Conservation (phyloP, 192 early-diverging fungal genomes). For the Spizellomyces sp. region DNA sequence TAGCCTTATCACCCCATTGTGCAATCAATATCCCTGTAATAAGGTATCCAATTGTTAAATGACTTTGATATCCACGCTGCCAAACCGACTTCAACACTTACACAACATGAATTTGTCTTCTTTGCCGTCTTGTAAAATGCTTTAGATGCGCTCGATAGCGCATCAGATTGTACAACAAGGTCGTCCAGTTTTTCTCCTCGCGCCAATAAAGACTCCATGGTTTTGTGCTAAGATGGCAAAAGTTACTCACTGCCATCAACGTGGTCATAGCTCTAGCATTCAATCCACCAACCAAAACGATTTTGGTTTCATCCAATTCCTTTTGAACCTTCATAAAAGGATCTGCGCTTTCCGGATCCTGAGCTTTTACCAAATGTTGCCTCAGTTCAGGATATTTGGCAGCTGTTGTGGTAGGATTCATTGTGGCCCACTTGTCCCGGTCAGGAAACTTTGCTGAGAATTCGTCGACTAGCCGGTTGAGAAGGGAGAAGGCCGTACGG, state of each 20-base stretch:
- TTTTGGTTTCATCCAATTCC: constrained; percentile 97
- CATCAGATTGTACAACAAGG: constrained; percentile 79
- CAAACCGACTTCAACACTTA: constrained; percentile 27
- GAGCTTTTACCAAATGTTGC: constrained; percentile 74
- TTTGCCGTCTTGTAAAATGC: constrained; percentile 97
- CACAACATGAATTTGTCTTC: constrained; percentile 78
- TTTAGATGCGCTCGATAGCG: constrained; percentile 87
- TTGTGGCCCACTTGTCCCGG: constrained; percentile 39
- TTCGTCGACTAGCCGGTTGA: constrained; percentile 87
- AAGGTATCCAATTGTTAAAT: too few species aligned
- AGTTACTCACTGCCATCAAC: background rate
- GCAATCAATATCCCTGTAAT: too few species aligned
- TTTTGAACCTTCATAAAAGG: constrained; percentile 91
- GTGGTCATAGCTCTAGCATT: background rate
- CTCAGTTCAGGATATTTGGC: constrained; percentile 70
- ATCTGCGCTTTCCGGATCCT: constrained; percentile 92
- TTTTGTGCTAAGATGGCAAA: constrained; percentile 68
- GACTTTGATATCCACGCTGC: too few species aligned
- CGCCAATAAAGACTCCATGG: constrained; percentile 86
- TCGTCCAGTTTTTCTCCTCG: constrained; percentile 89
- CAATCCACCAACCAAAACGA: constrained; percentile 67
- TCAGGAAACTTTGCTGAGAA: constrained; percentile 67
- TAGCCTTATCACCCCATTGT: too few species aligned
- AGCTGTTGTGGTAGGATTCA: constrained; percentile 43
- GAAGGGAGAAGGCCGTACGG: constrained; percentile 83